Evolutionary conservation across 805 yeast genomes (phyloP), one percentile per base, ranked within the genome.

Genomic region (Candida ascalaphidarum): DNA sequence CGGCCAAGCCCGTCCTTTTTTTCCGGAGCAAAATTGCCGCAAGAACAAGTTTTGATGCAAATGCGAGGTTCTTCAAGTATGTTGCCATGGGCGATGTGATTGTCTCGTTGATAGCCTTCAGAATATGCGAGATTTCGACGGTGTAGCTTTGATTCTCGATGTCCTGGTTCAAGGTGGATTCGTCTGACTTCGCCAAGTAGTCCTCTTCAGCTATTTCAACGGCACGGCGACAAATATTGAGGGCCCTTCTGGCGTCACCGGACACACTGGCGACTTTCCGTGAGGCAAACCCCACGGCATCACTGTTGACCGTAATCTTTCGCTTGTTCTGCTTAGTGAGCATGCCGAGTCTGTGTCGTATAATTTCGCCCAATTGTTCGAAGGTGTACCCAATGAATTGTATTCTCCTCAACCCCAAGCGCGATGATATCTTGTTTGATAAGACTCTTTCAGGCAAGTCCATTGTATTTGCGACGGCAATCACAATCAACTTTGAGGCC

Each of bases 381-480:
- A 75, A 81, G 0, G 86, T 76, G 50, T 92, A 92, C 3, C 97
- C 96, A 1, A 85, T 74, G 46, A 92, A 92, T 53, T 81, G 83
- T 22, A 89, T 70, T 52, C 97, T 71, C 7, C 82, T 74, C 21
- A 88, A 64, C 2, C 99, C 99, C 33, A 92, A 63, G 40, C 99
- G 73, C 2, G 96, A 84, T 0, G 95, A 80, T 3, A 86, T 81
- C 53, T 92, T 92, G 53, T 85, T 89, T 12, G 92, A 76, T 22
- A 92, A 60, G 28, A 78, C 68, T 29, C 96, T 64, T 49, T 92
- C 98, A 0, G 98, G 97, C 26, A 92, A 59, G 58, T 92, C 97
- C 96, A 92, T 86, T 0, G 96, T 88, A 51, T 92, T 92, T 4
- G 97, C 96, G 17, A 92, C 86, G 0, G 97, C 96, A 23, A 92